Percentiles rank a stretch among this genome's conserved stretches.
Conservation (phyloP, 345 rosid genomes). For the Odontarrhena argentea region DNA sequence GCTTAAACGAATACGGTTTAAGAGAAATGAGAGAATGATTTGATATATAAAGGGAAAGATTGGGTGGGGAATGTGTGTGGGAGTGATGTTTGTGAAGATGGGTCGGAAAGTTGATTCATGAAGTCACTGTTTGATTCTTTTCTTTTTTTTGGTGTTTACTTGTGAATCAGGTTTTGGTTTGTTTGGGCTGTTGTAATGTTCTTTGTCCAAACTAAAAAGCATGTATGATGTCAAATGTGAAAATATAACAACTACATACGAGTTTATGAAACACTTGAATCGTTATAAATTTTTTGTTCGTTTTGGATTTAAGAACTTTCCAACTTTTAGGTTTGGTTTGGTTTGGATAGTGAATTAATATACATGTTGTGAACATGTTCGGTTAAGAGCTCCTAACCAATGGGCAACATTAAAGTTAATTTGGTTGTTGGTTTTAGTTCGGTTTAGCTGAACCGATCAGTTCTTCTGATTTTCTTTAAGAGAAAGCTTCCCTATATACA, state of each 20-base stretch:
- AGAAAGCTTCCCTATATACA: no score
- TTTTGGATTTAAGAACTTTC: not conserved
- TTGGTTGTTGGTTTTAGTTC: no score
- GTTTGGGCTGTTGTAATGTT: slow-evolving; percentile 33
- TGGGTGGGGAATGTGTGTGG: slow-evolving; percentile 4
- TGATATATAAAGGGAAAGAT: slow-evolving; percentile 20
- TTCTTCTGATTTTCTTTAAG: no score
- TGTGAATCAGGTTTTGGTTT: slow-evolving; percentile 37
- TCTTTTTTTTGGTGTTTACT: slow-evolving; percentile 12
- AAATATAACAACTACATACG: not conserved
- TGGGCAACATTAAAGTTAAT: no score
- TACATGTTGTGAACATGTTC: no score
- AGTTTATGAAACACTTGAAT: not conserved
- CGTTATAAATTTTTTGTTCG: not conserved
- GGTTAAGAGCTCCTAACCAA: no score
- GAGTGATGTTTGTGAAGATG: slow-evolving; percentile 19
- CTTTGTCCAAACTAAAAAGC: slow-evolving; percentile 19
- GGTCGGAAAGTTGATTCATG: slow-evolving; percentile 37
- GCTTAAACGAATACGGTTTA: slow-evolving; percentile 9
- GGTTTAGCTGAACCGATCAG: no score
- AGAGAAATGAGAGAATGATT: slow-evolving; percentile 14
- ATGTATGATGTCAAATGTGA: slow-evolving; percentile 5
- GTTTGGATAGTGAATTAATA: not conserved
- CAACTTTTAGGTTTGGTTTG: not conserved
- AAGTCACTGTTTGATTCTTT: slow-evolving; percentile 36